Evolutionary conservation across 1,284 basidiomycete species (phyloP).

Genomic region (Moesziomyces sp.): DNA sequence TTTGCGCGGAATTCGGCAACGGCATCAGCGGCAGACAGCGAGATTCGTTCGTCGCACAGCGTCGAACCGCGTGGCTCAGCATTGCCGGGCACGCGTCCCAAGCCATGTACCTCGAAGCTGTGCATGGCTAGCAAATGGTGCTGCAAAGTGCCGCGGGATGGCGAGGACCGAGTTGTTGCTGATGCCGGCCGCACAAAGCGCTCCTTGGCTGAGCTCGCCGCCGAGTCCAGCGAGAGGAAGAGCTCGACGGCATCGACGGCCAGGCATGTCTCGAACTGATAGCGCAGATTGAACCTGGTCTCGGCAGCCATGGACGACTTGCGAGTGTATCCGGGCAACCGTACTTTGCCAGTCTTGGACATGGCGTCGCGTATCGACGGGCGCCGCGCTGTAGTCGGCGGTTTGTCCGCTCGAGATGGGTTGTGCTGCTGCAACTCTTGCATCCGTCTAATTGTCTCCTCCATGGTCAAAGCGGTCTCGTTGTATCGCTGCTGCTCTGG

Average conservation of each 20-base stretch:
- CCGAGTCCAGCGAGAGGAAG: constrained; percentile 28
- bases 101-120: constrained; percentile 39
- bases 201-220: not conserved
- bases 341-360: constrained; percentile 35
- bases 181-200: constrained; percentile 6
- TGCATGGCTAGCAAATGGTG: constrained; percentile 52
- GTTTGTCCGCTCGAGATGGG: not conserved
- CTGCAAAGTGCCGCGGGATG: constrained; percentile 31
- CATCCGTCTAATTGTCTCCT: constrained; percentile 51
- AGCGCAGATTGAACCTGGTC: constrained; percentile 38
- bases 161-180: not conserved
- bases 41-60: constrained; percentile 18
- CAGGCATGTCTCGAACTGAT: constrained; percentile 44
- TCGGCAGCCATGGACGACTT: constrained; percentile 38
- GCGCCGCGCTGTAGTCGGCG: constrained; percentile 9
- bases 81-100: constrained; percentile 34
- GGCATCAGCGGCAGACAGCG: constrained; percentile 22
- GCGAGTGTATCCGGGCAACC: constrained; percentile 36
- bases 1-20: constrained; percentile 42
- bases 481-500: constrained; percentile 8
- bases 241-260: constrained; percentile 49
- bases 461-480: constrained; percentile 43
- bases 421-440: constrained; percentile 21
- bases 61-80: constrained; percentile 22
- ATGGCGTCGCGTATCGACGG: constrained; percentile 29